Base-by-base conservation (phyloP, 1,284 basidiomycete genomes). In the Heterobasidion irregulare region DNA sequence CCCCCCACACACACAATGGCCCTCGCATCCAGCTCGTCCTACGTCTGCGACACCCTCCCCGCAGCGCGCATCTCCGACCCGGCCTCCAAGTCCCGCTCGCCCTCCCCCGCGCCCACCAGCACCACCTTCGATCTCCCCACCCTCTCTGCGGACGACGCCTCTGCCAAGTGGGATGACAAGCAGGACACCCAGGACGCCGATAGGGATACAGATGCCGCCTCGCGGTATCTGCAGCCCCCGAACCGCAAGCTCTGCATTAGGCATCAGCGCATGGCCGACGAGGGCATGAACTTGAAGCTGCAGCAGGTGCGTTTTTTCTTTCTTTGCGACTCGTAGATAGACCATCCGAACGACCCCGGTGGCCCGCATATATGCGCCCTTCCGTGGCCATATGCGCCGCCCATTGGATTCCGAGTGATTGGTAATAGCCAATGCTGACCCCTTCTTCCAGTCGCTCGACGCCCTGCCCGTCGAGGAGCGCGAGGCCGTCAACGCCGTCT, bases 261-360 rank as follows among this genome's bases (percentile, higher is more conserved):
- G 44, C 96, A 99, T 72, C 92, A 97, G 73, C 82, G 95, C 50
- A 99, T 98, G 90, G 97, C 97, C 8, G 95, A 99, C 73, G 89
- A 97, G 69, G 94, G 93, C 19, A 94, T 89, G 33, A 97, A 92
- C 67, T 75, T 92, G 58, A 94, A 91, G 73, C 78, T 99, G 13
- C 97, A 99, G 72, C 86, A 90, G 78, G 96, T 95, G 62, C 65
- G 83, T 70, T 52, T 7, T 15, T 41, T 38, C 41, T 38, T 46
- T 36, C 49, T 32, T 44, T 38, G 8, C 32, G 50, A 43, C 36
- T 49, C 34, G 26, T 26, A 26, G 26, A 26, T 26, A 26, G 26
- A 26, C 26, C 26, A 26, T 57, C 9, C 43, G 44, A 15, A 16
- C 15, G 47, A 51, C 26, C 26, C 26, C 26, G 26, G 26, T 26